Percentiles rank a stretch among this genome's conserved stretches.
Evolutionary conservation across 1,284 basidiomycete genomes (phyloP).

Genomic region (Heterobasidion parviporum): DNA sequence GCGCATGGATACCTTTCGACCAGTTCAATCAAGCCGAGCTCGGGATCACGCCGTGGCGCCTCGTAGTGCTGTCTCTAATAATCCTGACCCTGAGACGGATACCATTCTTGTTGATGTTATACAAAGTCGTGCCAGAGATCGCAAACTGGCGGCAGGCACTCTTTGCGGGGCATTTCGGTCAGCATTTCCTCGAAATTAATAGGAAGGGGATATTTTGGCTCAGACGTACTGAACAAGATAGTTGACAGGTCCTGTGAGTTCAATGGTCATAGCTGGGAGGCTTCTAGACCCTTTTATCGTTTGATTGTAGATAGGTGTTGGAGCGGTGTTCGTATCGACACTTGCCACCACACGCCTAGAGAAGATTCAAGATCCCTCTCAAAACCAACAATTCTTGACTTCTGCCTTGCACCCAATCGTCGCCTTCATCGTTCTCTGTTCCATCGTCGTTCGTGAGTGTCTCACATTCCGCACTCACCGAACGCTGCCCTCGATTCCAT

Average conservation of each 20-base stretch:
- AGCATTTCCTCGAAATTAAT: constrained; percentile 2
- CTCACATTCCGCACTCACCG: background rate
- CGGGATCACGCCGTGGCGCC: constrained; percentile 67
- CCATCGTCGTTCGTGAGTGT: constrained; percentile 70
- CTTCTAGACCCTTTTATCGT: background rate
- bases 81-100: constrained; percentile 72
- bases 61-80: constrained; percentile 57
- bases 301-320: constrained; percentile 59
- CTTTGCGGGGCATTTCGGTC: constrained; percentile 85
- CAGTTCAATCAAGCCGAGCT: constrained; percentile 55
- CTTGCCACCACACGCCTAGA: constrained; percentile 67
- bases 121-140: constrained; percentile 83
- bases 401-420: constrained; percentile 72
- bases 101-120: constrained; percentile 66
- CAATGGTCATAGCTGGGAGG: background rate
- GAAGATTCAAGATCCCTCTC: constrained; percentile 27
- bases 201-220: background rate
- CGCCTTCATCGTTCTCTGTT: constrained; percentile 75
- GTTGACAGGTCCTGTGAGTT: constrained; percentile 44
- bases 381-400: constrained; percentile 52
- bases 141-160: constrained; percentile 70
- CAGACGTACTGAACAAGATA: background rate
- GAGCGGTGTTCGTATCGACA: constrained; percentile 81
- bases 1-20: constrained; percentile 80
- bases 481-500: background rate